Evolutionary conservation across 192 early-diverging fungal species (phyloP).

Genomic region (Dispira simplex): DNA sequence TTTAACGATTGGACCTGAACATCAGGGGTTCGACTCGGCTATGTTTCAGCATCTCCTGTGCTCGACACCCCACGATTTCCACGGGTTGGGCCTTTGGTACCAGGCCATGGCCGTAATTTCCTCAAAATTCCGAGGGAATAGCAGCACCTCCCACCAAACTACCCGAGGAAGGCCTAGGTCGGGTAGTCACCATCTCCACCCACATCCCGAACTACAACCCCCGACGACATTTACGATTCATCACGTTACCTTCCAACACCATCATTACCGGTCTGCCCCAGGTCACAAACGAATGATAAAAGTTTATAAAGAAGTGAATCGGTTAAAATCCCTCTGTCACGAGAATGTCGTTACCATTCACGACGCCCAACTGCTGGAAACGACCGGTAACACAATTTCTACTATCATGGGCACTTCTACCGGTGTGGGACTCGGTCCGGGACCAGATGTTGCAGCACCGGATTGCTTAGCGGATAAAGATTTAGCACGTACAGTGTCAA

Average conservation of each 20-base stretch:
- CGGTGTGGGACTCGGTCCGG: too few relatives aligned
- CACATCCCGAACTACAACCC: neutral
- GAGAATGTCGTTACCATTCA: neutral
- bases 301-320: constrained; percentile 3
- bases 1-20: constrained; percentile 11
- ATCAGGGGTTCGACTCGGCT: neutral
- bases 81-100: neutral
- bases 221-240: neutral
- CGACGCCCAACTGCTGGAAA: neutral
- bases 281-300: neutral
- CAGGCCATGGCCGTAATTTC: too few relatives aligned
- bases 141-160: too few relatives aligned
- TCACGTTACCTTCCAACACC: neutral
- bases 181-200: neutral
- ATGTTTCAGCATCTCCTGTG: neutral
- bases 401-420: constrained; percentile 11
- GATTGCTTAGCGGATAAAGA: too few relatives aligned
- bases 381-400: neutral
- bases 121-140: too few relatives aligned
- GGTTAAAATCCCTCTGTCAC: neutral
- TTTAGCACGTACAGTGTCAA: too few relatives aligned
- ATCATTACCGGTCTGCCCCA: neutral
- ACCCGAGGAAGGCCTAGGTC: too few relatives aligned
- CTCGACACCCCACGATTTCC: neutral
- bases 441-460: too few relatives aligned